Base-by-base conservation (phyloP, 2,329 filamentous ascomycete genomes). In the Atkinsonella texensis region DNA sequence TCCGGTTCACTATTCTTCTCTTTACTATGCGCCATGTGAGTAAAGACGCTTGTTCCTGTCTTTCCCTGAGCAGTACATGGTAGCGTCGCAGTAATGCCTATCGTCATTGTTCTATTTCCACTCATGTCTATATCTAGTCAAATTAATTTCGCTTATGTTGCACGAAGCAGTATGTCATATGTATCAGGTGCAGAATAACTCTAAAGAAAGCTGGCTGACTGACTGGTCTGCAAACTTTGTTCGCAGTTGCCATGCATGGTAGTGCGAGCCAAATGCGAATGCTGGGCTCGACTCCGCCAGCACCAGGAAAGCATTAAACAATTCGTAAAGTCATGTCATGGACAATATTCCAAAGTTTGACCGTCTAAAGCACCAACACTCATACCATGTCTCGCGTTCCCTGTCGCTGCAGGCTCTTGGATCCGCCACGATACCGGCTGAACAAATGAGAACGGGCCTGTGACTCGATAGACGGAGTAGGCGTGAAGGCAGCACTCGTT, bases 391-490 rank as follows among this genome's bases (percentile, higher is more conserved):
- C 49, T 32, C 44, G 49, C 42, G 20, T 49, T 20, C 33, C 31
- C 31, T 49, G 43, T 35, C 33, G 51, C 12, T 60, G 62, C 17
- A 59, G 53, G 46, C 56, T 61, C 55, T 55, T 64, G 15, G 64
- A 63, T 43, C 58, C 59, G 38, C 60, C 63, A 18, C 63, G 59
- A n/a, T 57, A 56, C 4, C 65, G 62, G 9, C 56, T 55, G 50
- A 63, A 59, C 39, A 69, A 54, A 15, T 64, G 62, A 15, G 59
- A 52, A 32, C 65, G 64, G 17, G 60, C 59, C 20, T 62, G 61
- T 3, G 58, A 18, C 49, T 54, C 59, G 31, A 46, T 35, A 39
- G 58, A 62, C 18, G 31, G 56, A 51, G 35, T 60, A 51, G 46
- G 65, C 23, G 31, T 60, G 12, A 63, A 35, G 2, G 54, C 63